Evolutionary conservation across 495 filamentous ascomycete genomes (phyloP), one percentile per base, ranked within the genome.

Genomic region (Tuber brumale): DNA sequence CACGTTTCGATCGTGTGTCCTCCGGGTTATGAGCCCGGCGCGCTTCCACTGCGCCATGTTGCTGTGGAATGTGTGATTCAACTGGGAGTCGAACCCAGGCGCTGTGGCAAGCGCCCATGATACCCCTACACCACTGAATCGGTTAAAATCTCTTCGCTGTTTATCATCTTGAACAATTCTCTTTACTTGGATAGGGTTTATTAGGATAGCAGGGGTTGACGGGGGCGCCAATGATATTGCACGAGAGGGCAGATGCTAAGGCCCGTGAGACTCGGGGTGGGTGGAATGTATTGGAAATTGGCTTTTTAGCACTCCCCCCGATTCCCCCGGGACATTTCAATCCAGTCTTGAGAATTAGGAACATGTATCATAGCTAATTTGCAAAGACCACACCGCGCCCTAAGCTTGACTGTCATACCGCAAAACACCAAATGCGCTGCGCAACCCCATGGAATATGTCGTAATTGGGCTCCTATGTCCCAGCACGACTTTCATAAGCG

Each of bases 21-120:
- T 87, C 86, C 85, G 86, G 86, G 86, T 87, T 87, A 87, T 87
- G 86, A 87, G 86, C 86, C 86, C 86, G 86, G 86, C 86, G 86
- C 86, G 86, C 86, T 87, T 87, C 86, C 86, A 84, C 86, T 87
- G 86, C 86, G 86, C 86, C 86, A 87, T 83, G 84, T 84, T 86
- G 85, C 85, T 86, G 61, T 39, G 21, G 31, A 44, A 23, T 51
- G 7, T 69, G 12, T 79, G 77, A 79, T 80, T 80, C 78, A 79
- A 43, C 77, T 77, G 77, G 78, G 78, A 79, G 75, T 79, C 72
- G 77, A 80, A 79, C 77, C 77, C 77, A 70, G 77, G 77, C 72
- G 77, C 78, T 69, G 75, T 76, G 77, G 77, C 77, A 80, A 80
- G 78, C 77, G 77, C 77, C 78, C 72, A 74, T 75, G 77, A 76